These are phyloP conservation scores for Paraphoma chrysanthemicola DNA, from an alignment of 2,329 filamentous ascomycete species.

Conservation along the genomic window DNA sequence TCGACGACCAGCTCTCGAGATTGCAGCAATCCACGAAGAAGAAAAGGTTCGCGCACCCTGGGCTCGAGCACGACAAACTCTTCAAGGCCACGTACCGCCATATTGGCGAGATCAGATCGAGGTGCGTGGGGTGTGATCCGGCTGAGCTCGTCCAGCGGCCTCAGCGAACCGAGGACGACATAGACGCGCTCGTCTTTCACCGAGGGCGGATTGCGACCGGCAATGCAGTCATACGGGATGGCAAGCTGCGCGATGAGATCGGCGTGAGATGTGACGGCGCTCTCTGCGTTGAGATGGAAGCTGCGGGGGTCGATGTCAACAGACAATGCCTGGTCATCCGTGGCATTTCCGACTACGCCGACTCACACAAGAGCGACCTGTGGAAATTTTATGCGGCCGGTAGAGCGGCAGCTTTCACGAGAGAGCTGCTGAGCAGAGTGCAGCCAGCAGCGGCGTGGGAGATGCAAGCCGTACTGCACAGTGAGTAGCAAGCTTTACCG, in stretches of 20 bases:
- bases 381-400: slow-evolving; percentile 13
- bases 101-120: slow-evolving; percentile 4
- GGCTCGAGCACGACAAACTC: slow-evolving; percentile 7
- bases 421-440: slow-evolving; percentile 10
- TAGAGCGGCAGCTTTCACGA: slow-evolving; percentile 14
- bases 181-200: slow-evolving; percentile 5
- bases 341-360: slow-evolving; percentile 18
- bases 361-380: slow-evolving; percentile 15
- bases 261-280: slow-evolving; percentile 7
- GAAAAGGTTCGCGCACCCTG: slow-evolving; percentile 6
- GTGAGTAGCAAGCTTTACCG: no score
- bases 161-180: slow-evolving; percentile 1
- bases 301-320: slow-evolving; percentile 14
- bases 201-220: slow-evolving; percentile 10
- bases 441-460: slow-evolving; percentile 18
- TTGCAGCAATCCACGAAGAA: not conserved
- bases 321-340: slow-evolving; percentile 15
- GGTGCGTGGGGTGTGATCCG: slow-evolving; percentile 3
- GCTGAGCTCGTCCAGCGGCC: slow-evolving; percentile 9
- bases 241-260: slow-evolving; percentile 9
- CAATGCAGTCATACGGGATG: slow-evolving; percentile 10
- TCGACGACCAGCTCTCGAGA: slow-evolving; percentile 3
- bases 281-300: slow-evolving; percentile 16
- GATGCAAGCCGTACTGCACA: not conserved
- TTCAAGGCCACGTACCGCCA: slow-evolving; percentile 8